phyloP scores from a whole-genome alignment of 163 green algal genomes.

The Coccomyxa subellipsoidea region DNA sequence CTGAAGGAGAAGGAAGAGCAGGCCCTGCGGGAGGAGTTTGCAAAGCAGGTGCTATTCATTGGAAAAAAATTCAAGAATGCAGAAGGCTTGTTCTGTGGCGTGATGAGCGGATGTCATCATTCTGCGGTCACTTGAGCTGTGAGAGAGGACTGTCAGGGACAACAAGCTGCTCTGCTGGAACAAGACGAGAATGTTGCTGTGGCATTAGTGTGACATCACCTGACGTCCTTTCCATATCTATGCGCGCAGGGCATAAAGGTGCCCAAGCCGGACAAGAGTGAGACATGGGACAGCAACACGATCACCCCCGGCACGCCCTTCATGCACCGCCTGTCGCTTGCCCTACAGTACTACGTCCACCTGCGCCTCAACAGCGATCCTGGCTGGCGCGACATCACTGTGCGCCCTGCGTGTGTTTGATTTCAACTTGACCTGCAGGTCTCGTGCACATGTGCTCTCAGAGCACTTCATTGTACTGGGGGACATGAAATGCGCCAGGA shows the following conservation, averaged over 20 bases:
- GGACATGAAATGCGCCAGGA: too few relatives aligned
- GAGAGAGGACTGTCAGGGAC: too few relatives aligned
- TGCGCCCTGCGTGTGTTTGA: slow-evolving; percentile 27
- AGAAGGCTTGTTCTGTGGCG: not conserved
- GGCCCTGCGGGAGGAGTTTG: slow-evolving; percentile 69
- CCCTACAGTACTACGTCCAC: slow-evolving; percentile 97
- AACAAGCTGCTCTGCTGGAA: too few relatives aligned
- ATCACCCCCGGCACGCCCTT: slow-evolving; percentile 88
- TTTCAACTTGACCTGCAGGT: not conserved
- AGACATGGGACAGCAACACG: slow-evolving; percentile 77
- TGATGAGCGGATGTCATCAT: not conserved
- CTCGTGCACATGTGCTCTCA: not conserved
- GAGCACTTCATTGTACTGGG: too few relatives aligned
- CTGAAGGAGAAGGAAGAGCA: slow-evolving; percentile 66
- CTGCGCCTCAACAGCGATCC: slow-evolving; percentile 84
- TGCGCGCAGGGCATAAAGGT: slow-evolving; percentile 53
- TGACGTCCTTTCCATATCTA: too few relatives aligned
- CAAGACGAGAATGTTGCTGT: too few relatives aligned
- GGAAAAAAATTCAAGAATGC: too few relatives aligned
- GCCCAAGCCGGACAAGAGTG: slow-evolving; percentile 65
- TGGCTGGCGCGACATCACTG: slow-evolving; percentile 87
- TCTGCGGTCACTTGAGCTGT: not conserved
- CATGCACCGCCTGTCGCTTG: slow-evolving; percentile 85
- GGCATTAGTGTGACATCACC: too few relatives aligned
- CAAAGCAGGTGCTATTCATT: slow-evolving; percentile 60